phyloP scores from a whole-genome alignment of 345 rosid species.

The Clausena lansium region DNA sequence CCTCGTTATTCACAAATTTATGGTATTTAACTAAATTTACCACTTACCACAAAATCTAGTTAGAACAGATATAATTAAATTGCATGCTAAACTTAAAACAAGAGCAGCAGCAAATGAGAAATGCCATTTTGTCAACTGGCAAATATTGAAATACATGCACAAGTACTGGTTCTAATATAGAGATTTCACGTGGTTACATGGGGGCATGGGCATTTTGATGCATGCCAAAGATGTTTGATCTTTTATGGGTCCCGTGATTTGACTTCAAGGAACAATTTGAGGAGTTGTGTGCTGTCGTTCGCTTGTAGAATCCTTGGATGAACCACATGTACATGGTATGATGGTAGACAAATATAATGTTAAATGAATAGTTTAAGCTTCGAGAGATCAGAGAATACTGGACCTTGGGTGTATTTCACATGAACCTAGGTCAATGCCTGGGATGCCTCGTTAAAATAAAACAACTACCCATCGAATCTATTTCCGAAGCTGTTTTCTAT shows the following conservation, averaged over 20 bases:
- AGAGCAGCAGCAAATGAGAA: not conserved
- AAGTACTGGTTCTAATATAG: not conserved
- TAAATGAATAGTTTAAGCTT: not conserved
- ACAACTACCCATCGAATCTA: not conserved
- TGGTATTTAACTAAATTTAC: no score
- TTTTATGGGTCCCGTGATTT: not conserved
- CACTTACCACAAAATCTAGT: no score
- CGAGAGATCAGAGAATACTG: not conserved
- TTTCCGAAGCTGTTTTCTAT: not conserved
- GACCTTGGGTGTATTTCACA: not conserved
- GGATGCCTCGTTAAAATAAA: not conserved
- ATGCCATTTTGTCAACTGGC: not conserved
- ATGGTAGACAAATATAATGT: not conserved
- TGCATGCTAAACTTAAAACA: not conserved
- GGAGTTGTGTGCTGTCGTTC: not conserved
- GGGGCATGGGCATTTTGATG: not conserved
- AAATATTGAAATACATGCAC: not conserved
- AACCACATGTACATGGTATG: not conserved
- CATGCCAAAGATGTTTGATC: not conserved
- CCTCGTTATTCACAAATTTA: no score
- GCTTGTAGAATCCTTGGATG: not conserved
- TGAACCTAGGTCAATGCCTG: not conserved
- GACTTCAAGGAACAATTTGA: not conserved
- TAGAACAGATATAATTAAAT: no score
- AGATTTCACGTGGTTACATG: constrained; percentile 7